Evolutionary conservation across 805 yeast genomes (phyloP).

Genomic region (Tetrapisispora pingtungensis): DNA sequence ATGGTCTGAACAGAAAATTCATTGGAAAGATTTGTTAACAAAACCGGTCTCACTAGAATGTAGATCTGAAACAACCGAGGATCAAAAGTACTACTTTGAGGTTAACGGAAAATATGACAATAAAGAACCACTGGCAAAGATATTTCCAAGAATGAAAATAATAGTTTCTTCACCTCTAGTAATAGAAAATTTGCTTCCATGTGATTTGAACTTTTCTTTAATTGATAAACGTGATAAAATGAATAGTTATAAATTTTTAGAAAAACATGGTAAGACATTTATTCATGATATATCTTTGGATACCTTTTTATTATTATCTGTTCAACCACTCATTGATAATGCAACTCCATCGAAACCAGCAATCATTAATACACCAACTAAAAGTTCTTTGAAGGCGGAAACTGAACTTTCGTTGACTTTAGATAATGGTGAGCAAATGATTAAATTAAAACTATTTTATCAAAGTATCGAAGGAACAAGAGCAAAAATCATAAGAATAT

Average conservation of each 20-base stretch:
- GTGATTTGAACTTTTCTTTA: slow-evolving; percentile 61
- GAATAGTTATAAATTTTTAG: slow-evolving; percentile 55
- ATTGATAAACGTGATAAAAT: slow-evolving; percentile 63
- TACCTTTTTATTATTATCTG: slow-evolving; percentile 60
- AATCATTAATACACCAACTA: slow-evolving; percentile 39
- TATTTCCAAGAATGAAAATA: slow-evolving; percentile 78
- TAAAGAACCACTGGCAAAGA: slow-evolving; percentile 58
- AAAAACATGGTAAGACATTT: slow-evolving; percentile 56
- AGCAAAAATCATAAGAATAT: slow-evolving; percentile 55
- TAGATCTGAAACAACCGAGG: slow-evolving; percentile 33
- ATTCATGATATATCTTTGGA: slow-evolving; percentile 73
- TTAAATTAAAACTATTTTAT: slow-evolving; percentile 59
- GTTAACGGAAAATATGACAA: slow-evolving; percentile 55
- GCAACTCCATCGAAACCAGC: slow-evolving; percentile 30
- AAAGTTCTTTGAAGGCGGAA: slow-evolving; percentile 50
- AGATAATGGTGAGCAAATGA: slow-evolving; percentile 50
- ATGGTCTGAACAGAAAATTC: slow-evolving; percentile 57
- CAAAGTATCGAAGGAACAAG: slow-evolving; percentile 39
- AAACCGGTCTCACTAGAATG: slow-evolving; percentile 54
- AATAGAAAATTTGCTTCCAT: slow-evolving; percentile 77
- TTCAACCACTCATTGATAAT: slow-evolving; percentile 43
- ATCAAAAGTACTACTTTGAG: slow-evolving; percentile 52
- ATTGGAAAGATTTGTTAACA: slow-evolving; percentile 53
- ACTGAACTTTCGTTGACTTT: slow-evolving; percentile 40
- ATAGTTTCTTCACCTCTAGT: slow-evolving; percentile 77